Percentiles rank a stretch among this genome's conserved stretches.
Evolutionary conservation across 352 stramenopile species (phyloP).

Genomic region (Phytophthora rubi): DNA sequence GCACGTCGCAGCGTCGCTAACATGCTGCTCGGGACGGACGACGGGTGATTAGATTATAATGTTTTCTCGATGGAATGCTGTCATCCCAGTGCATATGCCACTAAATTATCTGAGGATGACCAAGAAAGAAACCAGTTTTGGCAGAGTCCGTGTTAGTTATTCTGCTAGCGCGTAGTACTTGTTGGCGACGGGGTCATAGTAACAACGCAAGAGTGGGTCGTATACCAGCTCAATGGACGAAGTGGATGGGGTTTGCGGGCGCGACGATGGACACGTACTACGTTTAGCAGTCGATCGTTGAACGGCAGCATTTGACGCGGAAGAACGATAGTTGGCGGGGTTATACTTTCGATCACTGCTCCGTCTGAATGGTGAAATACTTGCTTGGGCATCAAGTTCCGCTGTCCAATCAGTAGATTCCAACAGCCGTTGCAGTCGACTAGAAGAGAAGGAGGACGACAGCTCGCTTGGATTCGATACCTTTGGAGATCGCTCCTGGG

Average conservation of each 20-base stretch:
- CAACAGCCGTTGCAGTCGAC: conserved; percentile 59
- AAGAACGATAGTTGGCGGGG: background rate
- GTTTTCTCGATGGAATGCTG: background rate
- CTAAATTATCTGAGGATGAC: conserved; percentile 6
- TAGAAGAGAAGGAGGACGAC: conserved; percentile 47
- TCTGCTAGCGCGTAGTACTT: conserved; percentile 87
- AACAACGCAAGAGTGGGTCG: conserved; percentile 84
- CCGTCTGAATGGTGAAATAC: background rate
- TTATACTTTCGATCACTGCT: conserved; percentile 3
- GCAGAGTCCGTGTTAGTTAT: conserved; percentile 39
- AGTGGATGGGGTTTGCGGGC: conserved; percentile 15
- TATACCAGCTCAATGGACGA: conserved; percentile 81
- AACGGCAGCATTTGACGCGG: background rate
- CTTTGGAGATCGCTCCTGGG: background rate
- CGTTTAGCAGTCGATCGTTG: background rate
- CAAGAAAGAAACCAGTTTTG: background rate
- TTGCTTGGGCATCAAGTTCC: conserved; percentile 28
- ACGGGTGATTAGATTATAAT: conserved; percentile 35
- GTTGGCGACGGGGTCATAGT: conserved; percentile 80
- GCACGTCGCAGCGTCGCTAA: conserved; percentile 48
- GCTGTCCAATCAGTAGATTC: conserved; percentile 77
- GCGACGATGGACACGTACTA: conserved; percentile 5
- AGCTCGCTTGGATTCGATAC: conserved; percentile 8
- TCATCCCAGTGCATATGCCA: background rate
- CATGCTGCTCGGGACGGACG: conserved; percentile 57